Conservation (phyloP, 2,329 filamentous ascomycete genomes). For the Pseudogymnoascus sp. region DNA sequence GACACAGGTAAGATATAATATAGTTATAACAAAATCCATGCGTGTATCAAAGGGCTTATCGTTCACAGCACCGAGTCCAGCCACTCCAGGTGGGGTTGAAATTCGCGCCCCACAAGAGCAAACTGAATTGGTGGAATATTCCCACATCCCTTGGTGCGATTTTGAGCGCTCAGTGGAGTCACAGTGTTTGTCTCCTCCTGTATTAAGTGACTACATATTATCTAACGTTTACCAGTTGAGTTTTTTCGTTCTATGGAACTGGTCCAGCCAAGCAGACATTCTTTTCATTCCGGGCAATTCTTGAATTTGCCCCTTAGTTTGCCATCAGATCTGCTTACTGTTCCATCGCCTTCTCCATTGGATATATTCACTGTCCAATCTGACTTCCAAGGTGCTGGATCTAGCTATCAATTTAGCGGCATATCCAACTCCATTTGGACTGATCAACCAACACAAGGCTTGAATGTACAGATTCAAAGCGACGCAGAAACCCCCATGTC, state of each 20-base stretch:
- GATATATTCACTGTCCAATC: slow-evolving; percentile 3
- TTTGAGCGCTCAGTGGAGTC: slow-evolving; percentile 13
- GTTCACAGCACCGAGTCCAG: slow-evolving; percentile 13
- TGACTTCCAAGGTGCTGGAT: too few relatives aligned
- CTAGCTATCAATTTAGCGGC: slow-evolving; percentile 7
- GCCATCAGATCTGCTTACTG: neutral
- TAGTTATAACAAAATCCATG: neutral
- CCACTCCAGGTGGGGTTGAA: slow-evolving; percentile 12
- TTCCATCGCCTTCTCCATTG: slow-evolving; percentile 8
- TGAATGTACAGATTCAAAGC: slow-evolving; percentile 2
- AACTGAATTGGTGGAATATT: slow-evolving; percentile 13
- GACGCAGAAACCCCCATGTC: slow-evolving; percentile 1
- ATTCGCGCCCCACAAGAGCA: slow-evolving; percentile 12
- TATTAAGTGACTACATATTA: neutral
- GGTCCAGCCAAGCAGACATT: slow-evolving; percentile 7
- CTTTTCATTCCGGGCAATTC: neutral
- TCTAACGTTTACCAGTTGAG: slow-evolving; percentile 13
- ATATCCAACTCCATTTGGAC: neutral
- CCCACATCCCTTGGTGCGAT: slow-evolving; percentile 17
- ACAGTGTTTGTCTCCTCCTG: slow-evolving; percentile 10
- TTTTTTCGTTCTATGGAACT: neutral
- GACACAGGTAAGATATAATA: slow-evolving; percentile 9
- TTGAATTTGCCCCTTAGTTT: neutral
- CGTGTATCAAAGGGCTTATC: neutral
- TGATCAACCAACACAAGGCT: neutral